Percentiles rank a stretch among this genome's conserved stretches.
phyloP scores from a whole-genome alignment of 306 rosid species.

The Clitoria ternatea region DNA sequence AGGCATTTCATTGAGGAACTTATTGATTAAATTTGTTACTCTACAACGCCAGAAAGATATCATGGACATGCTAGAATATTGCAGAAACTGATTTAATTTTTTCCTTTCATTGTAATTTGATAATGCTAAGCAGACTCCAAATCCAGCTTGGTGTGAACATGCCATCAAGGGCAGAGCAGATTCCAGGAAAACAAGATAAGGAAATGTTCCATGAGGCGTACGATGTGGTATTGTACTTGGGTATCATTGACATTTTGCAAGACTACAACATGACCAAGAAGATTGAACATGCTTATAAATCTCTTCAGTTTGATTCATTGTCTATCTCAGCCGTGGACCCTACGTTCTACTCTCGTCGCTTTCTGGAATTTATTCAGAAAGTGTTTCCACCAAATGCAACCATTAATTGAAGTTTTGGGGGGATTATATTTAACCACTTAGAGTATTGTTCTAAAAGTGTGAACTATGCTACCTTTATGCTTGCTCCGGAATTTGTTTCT shows the following conservation, averaged over 20 bases:
- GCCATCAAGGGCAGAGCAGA: constrained; percentile 90
- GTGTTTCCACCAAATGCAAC: constrained; percentile 61
- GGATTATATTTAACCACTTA: background rate
- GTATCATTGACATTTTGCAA: constrained; percentile 88
- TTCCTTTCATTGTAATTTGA: background rate
- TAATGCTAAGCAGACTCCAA: constrained; percentile 57
- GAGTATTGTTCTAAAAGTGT: background rate
- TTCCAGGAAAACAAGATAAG: constrained; percentile 48
- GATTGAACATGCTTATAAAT: constrained; percentile 79
- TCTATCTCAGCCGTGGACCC: constrained; percentile 87
- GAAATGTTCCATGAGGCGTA: constrained; percentile 58
- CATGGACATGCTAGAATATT: background rate
- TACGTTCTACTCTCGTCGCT: constrained; percentile 70
- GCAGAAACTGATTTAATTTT: background rate
- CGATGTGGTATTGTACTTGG: constrained; percentile 83
- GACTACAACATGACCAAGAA: constrained; percentile 83
- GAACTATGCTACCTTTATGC: constrained; percentile 11
- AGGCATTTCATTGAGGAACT: background rate
- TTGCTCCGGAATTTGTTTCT: background rate
- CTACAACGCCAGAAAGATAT: background rate
- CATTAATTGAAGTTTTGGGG: constrained; percentile 23
- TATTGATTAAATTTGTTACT: background rate
- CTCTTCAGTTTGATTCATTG: constrained; percentile 75
- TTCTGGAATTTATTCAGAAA: constrained; percentile 68
- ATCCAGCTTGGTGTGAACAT: constrained; percentile 89